Conservation (phyloP, 164 flowering plant genomes). For the Stephania yunnanensis region DNA sequence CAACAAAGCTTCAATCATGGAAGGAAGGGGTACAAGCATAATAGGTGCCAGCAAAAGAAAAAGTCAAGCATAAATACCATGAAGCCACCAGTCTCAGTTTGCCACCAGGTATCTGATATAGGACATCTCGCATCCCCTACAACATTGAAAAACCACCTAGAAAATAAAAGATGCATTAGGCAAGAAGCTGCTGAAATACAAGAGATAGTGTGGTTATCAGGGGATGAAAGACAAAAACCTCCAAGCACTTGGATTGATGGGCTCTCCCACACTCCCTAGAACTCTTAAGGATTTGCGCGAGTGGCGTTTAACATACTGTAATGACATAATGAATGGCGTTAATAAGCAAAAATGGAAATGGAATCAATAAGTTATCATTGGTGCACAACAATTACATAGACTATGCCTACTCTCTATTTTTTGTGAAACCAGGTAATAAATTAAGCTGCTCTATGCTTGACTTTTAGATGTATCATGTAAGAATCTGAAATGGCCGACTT, state of each 20-base stretch:
- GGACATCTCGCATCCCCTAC: conserved; percentile 95
- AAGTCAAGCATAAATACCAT: conserved; percentile 41
- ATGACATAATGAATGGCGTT: background rate
- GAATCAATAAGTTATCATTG: background rate
- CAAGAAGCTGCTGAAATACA: background rate
- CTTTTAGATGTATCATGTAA: background rate
- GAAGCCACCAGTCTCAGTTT: conserved; percentile 98
- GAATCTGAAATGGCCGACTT: background rate
- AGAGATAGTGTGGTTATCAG: conserved; percentile 1
- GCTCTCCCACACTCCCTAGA: conserved; percentile 98
- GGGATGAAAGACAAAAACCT: conserved; percentile 38
- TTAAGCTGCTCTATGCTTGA: background rate
- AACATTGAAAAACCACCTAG: conserved; percentile 91
- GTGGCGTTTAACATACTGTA: conserved; percentile 76
- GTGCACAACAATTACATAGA: background rate
- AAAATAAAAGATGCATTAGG: conserved; percentile 8
- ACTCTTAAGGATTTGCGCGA: conserved; percentile 91
- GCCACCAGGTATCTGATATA: conserved; percentile 99
- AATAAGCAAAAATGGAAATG: background rate
- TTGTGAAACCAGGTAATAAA: background rate
- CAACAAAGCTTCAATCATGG: no score
- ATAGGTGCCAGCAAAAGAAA: background rate
- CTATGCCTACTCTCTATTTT: background rate
- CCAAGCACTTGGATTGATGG: conserved; percentile 99
- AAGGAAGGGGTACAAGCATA: background rate